These are phyloP conservation scores for Penicillium lividum DNA, from an alignment of 495 filamentous ascomycete species.

Conservation along the genomic window DNA sequence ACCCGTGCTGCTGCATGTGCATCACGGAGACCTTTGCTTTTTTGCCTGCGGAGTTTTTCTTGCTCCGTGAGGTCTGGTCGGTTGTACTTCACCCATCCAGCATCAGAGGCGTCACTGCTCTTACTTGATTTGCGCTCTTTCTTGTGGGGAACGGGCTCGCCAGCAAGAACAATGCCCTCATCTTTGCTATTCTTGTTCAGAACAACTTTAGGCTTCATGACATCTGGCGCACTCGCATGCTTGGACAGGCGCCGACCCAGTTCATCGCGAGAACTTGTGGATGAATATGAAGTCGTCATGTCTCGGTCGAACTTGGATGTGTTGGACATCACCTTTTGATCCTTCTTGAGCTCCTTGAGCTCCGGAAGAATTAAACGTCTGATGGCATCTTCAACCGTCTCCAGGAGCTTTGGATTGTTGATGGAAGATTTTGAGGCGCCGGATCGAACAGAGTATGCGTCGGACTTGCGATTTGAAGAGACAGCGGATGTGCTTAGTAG, in stretches of 20 bases:
- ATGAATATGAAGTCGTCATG: conserved; percentile 59
- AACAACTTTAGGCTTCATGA: conserved; percentile 65
- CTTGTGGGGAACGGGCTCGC: conserved; percentile 38
- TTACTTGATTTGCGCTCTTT: conserved; percentile 47
- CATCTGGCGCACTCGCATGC: conserved; percentile 68
- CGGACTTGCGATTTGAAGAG: conserved; percentile 69
- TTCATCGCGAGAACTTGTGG: conserved; percentile 63
- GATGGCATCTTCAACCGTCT: conserved; percentile 95
- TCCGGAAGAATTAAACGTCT: conserved; percentile 89
- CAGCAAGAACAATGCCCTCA: conserved; percentile 58
- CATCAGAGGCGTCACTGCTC: conserved; percentile 49
- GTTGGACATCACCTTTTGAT: conserved; percentile 70
- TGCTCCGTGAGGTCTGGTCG: conserved; percentile 52
- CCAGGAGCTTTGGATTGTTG: conserved; percentile 93
- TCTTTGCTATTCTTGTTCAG: conserved; percentile 62
- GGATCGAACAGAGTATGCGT: conserved; percentile 74
- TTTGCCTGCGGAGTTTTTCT: conserved; percentile 55
- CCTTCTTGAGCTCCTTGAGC: conserved; percentile 84
- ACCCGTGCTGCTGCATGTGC: conserved; percentile 57
- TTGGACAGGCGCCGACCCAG: conserved; percentile 62
- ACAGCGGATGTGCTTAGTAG: conserved; percentile 67
- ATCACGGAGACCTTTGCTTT: conserved; percentile 60
- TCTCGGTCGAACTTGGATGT: conserved; percentile 62
- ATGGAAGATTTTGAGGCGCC: conserved; percentile 81
- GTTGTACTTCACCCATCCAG: conserved; percentile 47